Evolutionary conservation across 345 rosid genomes (phyloP).

Genomic region (Noccaea caerulescens): DNA sequence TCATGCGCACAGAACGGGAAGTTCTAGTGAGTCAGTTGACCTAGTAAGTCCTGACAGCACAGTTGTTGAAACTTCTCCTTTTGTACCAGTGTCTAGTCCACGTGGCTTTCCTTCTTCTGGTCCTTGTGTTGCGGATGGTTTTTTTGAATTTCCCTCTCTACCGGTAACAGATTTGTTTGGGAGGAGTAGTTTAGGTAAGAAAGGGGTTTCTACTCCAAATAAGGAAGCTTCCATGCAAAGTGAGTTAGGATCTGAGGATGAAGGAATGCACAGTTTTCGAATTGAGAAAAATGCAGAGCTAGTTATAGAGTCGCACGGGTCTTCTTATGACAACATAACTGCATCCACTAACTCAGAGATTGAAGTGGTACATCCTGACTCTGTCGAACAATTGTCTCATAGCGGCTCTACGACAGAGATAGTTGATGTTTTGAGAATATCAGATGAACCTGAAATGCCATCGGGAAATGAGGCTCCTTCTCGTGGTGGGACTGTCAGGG

Average conservation of each 20-base stretch:
- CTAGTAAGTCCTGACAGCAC: slow-evolving; percentile 52
- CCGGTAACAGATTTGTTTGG: slow-evolving; percentile 68
- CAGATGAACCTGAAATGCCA: slow-evolving; percentile 57
- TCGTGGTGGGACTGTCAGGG: slow-evolving; percentile 44
- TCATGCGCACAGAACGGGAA: slow-evolving; percentile 48
- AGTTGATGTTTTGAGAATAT: slow-evolving; percentile 54
- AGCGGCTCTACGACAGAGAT: slow-evolving; percentile 49
- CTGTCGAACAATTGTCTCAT: slow-evolving; percentile 40
- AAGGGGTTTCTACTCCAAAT: slow-evolving; percentile 42
- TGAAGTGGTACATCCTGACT: slow-evolving; percentile 51
- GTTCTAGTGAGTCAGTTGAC: slow-evolving; percentile 58
- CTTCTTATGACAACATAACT: slow-evolving; percentile 42
- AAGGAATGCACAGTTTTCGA: slow-evolving; percentile 69
- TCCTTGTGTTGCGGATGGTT: slow-evolving; percentile 47
- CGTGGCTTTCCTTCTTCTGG: slow-evolving; percentile 44
- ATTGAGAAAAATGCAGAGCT: slow-evolving; percentile 64
- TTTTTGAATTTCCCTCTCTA: slow-evolving; percentile 58
- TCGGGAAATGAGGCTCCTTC: slow-evolving; percentile 48
- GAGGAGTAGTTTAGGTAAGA: slow-evolving; percentile 47
- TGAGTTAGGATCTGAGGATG: slow-evolving; percentile 49
- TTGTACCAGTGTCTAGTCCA: slow-evolving; percentile 44
- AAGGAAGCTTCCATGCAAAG: slow-evolving; percentile 41
- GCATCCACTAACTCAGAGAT: slow-evolving; percentile 50
- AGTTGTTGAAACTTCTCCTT: slow-evolving; percentile 53
- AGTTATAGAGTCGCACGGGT: slow-evolving; percentile 55